Base-by-base conservation (phyloP, 2,329 filamentous ascomycete genomes). In the Penicillium brasilianum region DNA sequence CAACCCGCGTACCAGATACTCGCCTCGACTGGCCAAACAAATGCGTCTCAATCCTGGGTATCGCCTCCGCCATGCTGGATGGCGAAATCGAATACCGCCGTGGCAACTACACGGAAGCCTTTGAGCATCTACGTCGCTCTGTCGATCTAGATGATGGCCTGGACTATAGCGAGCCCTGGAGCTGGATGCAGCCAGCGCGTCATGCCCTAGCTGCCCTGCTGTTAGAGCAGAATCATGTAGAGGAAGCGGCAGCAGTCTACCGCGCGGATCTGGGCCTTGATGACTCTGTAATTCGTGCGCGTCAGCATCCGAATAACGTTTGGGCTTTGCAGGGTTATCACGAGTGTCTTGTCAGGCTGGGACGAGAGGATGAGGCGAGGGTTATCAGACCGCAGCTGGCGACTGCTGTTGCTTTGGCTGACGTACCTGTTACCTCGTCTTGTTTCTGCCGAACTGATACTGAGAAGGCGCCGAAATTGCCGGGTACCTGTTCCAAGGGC, bases 261-360 rank as follows among this genome's bases (percentile, higher is more conserved):
- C 78, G 75, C 20, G 86, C 85, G 0, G 88, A 90, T 67, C 72
- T 90, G 14, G 88, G 88, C 0, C 69, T 88, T 14, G 82, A 84
- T 58, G 78, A 82, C n/a, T 84, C 82, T 0, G 73, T 92, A 2
- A 87, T 89, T 0, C 81, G 90, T 20, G 84, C 88, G 0, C 79
- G 86, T 53, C 85, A 85, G 63, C 90, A 92, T 74, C 88, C 85
- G 7, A 88, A 88, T 52, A 93, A 93, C 65, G 86, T 93, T 0
- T 93, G 90, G 90, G 84, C 89, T 4, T 74, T 93, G 62, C 88
- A 91, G 67, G 90, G 90, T 0, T 89, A 87, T 65, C 84, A 91
- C 64, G 90, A 93, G 75, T 91, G 90, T 70, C 71, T 92, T 52
- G 65, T 81, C 3, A 84, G 78, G 61, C 72, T 89, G 14, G 86